Evolutionary conservation across 2,329 filamentous ascomycete genomes (phyloP), one percentile per base, ranked within the genome.

Genomic region (Colletotrichum caudatum): DNA sequence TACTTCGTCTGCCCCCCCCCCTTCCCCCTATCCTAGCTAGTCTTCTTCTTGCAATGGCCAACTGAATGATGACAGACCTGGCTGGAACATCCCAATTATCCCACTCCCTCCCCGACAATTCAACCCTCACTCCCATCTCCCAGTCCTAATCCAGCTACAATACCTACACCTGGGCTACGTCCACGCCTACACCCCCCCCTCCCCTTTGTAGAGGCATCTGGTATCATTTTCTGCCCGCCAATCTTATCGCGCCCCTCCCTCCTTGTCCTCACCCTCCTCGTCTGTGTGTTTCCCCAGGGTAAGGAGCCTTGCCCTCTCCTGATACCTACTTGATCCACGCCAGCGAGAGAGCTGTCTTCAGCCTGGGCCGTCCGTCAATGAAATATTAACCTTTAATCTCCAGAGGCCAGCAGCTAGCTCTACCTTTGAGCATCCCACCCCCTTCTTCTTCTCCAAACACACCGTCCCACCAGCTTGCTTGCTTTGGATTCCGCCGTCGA

Each of bases 391-490:
- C 54, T 70, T 61, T 60, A 70, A 70, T 72, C 66, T 72, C 69
- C 48, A 72, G 46, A 69, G 66, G 66, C 65, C 29, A 29, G 29
- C 29, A 29, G 29, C 29, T 29, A 29, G 26, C 26, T 29, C 60
- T 56, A 61, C 61, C 41, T 69, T 57, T 69, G 69, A 61, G 60
- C 60, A 72, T 35, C 60, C 59, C 65, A 69, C 69, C 69, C 69
- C 69, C 61, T 69, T 69, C 59, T 65, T 69, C 53, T 69, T 69
- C 53, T 69, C 61, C 66, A 65, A 62, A 64, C 56, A 60, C 61
- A 50, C 66, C 53, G 66, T 69, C 66, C 60, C 66, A 66, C 61
- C 60, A 72, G 69, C 69, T 66, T 72, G 66, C 69, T 72, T 69
- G 69, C 57, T 29, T 29, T 29, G 29, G 29, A 56, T 64, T 68